These are phyloP conservation scores for Apophysomyces sp. DNA, from an alignment of 371 early-diverging fungal genomes.

Conservation along the genomic window DNA sequence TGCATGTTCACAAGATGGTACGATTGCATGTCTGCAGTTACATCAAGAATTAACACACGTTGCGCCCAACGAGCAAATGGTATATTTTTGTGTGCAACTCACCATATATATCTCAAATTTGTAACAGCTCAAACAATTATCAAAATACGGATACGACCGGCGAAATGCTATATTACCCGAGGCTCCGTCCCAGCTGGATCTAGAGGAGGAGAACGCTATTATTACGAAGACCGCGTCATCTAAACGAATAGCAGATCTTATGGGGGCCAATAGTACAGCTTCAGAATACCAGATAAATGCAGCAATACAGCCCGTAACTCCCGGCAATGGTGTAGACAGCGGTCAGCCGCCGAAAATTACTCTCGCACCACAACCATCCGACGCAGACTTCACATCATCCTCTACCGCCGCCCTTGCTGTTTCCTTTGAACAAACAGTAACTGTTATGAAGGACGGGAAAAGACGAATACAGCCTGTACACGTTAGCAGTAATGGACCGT, in stretches of 20 bases:
- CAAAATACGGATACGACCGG: conserved; percentile 73
- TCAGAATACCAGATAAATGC: conserved; percentile 4
- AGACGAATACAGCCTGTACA: conserved; percentile 78
- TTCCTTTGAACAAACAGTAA: conserved; percentile 54
- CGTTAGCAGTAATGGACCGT: conserved; percentile 25
- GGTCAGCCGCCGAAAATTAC: background rate
- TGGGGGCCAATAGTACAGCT: conserved; percentile 26
- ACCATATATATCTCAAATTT: background rate
- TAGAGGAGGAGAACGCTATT: conserved; percentile 65
- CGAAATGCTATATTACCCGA: conserved; percentile 60
- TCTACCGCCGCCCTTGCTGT: conserved; percentile 11
- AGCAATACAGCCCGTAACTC: background rate
- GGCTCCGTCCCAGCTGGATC: conserved; percentile 58
- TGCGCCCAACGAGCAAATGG: conserved; percentile 61
- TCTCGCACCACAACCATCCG: background rate
- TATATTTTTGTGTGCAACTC: conserved; percentile 12
- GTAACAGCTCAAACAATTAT: conserved; percentile 54
- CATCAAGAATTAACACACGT: conserved; percentile 68
- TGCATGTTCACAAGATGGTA: conserved; percentile 94
- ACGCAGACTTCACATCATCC: conserved; percentile 18
- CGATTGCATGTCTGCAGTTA: conserved; percentile 75
- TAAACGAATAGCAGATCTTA: conserved; percentile 45
- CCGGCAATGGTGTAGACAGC: background rate
- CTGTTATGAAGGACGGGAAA: conserved; percentile 75
- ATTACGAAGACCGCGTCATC: conserved; percentile 30